phyloP scores from a whole-genome alignment of 129 eudicot genomes.

The Helianthus tuberosus region DNA sequence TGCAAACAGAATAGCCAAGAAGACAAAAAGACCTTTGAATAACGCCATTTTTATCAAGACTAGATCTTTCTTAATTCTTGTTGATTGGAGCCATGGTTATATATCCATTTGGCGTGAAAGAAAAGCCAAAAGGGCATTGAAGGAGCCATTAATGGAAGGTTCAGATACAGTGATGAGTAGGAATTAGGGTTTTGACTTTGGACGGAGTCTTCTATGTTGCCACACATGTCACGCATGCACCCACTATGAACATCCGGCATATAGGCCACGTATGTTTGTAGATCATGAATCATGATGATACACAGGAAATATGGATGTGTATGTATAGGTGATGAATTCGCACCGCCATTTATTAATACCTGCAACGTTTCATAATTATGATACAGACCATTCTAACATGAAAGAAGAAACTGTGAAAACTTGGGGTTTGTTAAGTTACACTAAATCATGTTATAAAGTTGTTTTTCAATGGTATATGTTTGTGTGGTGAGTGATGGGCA shows the following conservation, averaged over 20 bases:
- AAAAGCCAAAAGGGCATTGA: slow-evolving; percentile 34
- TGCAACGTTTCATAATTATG: too few relatives aligned
- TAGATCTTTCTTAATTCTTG: neutral
- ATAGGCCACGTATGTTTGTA: slow-evolving; percentile 12
- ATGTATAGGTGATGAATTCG: neutral
- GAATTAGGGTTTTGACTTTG: slow-evolving; percentile 18
- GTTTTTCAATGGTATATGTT: too few relatives aligned
- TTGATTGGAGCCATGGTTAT: slow-evolving; percentile 18
- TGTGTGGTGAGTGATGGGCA: too few relatives aligned
- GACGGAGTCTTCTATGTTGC: slow-evolving; percentile 38
- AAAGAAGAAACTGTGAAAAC: too few relatives aligned
- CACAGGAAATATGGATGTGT: neutral
- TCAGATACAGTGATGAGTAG: slow-evolving; percentile 34
- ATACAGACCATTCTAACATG: too few relatives aligned
- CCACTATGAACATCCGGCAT: neutral
- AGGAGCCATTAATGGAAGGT: slow-evolving; percentile 38
- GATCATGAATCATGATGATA: neutral
- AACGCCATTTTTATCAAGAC: slow-evolving; percentile 16
- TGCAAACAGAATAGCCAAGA: slow-evolving; percentile 27
- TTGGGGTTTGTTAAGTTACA: too few relatives aligned
- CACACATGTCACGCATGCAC: slow-evolving; percentile 36
- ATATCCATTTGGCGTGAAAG: slow-evolving; percentile 6
- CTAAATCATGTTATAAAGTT: too few relatives aligned
- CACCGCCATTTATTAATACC: neutral
- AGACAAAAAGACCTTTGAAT: slow-evolving; percentile 5